Base-by-base conservation (phyloP, 2,329 filamentous ascomycete genomes). In the Epichloe gansuensis region DNA sequence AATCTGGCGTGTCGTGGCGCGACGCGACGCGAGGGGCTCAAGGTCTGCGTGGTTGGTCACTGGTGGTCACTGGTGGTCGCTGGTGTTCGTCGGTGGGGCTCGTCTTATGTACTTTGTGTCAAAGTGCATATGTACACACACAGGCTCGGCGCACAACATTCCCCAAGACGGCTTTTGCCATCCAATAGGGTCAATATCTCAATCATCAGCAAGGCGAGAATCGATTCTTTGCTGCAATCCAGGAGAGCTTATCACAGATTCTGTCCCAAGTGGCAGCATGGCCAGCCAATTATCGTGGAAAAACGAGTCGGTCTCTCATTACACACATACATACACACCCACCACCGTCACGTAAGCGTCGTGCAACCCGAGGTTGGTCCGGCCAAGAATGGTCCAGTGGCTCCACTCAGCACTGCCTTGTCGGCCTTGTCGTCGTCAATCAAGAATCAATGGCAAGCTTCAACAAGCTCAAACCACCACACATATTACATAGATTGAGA, bases 1-100 rank as follows among this genome's bases (percentile, higher is more conserved):
- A 62, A 62, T 60, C 12, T 15, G 42, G 66, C 69, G 68, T 67
- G 68, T 63, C 54, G 43, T 46, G 50, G 56, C 66, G 65, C 63
- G 65, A 8, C 38, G 57, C 39, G 54, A 54, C 53, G 50, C 53
- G 49, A 53, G 23, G n/a, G 17, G 15, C 46, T 38, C 45, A 8
- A 11, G 17, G 39, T 15, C 48, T 15, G 34, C 12, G 23, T 41
- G 43, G 17, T 21, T 2, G 17, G 17, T 21, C 17, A 21, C 17
- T 21, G 17, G 17, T 21, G 17, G 17, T 17, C 17, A 17, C 17
- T 17, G 17, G 17, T 17, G 17, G 17, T 21, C 17, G 2, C 17
- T 21, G 17, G 43, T n/a, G 43, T 31, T 52, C 53, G 51, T 52
- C 48, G 47, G 54, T 52, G 52, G 50, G 53, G 31, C 38, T n/a